Evolutionary conservation across 1,139 yeast species (phyloP).

Genomic region (Diutina siamensis): DNA sequence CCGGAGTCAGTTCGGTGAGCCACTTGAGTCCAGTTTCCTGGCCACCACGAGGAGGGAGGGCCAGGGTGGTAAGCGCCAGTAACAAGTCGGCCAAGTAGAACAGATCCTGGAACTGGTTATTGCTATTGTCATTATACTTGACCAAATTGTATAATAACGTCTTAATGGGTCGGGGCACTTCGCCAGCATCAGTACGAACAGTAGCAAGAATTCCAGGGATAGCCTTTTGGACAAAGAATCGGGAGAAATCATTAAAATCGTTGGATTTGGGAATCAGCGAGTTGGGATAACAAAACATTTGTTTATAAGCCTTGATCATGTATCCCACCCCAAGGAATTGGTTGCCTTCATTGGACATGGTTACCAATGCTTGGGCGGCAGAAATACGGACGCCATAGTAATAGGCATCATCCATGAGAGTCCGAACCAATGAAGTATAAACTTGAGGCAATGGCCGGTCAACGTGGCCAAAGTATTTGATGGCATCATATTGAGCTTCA

Average conservation of each 20-base stretch:
- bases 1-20: constrained; percentile 4
- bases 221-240: constrained; percentile 58
- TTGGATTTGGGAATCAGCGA: constrained; percentile 65
- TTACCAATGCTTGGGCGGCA: constrained; percentile 73
- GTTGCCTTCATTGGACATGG: constrained; percentile 48
- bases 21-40: neutral
- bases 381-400: constrained; percentile 83
- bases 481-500: constrained; percentile 86
- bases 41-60: constrained; percentile 13
- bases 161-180: constrained; percentile 54
- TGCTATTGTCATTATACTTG: constrained; percentile 77
- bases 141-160: constrained; percentile 58
- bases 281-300: constrained; percentile 60
- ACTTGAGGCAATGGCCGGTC: constrained; percentile 50
- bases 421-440: constrained; percentile 69
- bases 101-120: constrained; percentile 67
- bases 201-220: constrained; percentile 53
- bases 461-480: constrained; percentile 54
- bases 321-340: constrained; percentile 65
- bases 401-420: constrained; percentile 75
- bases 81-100: constrained; percentile 54
- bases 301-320: constrained; percentile 57
- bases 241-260: constrained; percentile 59
- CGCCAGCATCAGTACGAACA: constrained; percentile 52
- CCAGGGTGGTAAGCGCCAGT: constrained; percentile 36